Evolutionary conservation across 352 stramenopile species (phyloP).

Genomic region (Pythium utonaiense): DNA sequence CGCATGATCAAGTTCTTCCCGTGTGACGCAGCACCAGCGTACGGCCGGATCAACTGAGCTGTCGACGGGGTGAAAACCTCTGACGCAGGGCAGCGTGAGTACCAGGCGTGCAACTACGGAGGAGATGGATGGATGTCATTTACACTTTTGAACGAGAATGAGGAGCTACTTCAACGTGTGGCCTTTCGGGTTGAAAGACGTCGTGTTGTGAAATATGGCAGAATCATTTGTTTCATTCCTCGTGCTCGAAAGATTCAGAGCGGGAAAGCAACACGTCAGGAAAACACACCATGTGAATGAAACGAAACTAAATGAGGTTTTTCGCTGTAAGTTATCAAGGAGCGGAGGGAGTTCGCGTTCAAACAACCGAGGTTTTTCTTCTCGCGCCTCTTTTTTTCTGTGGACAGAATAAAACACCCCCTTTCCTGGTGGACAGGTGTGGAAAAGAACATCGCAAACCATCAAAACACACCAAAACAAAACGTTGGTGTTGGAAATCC

Average conservation of each 20-base stretch:
- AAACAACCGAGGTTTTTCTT: slow-evolving; percentile 1
- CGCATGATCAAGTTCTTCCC: slow-evolving; percentile 27
- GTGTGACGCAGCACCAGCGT: background rate
- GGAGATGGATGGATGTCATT: too few species aligned
- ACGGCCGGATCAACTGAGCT: background rate
- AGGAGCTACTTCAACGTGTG: background rate
- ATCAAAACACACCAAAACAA: background rate
- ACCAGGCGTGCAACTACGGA: too few species aligned
- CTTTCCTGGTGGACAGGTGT: background rate
- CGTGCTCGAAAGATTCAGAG: background rate
- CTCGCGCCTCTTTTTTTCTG: background rate
- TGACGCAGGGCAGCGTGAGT: too few species aligned
- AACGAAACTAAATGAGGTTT: background rate
- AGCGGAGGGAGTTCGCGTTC: background rate
- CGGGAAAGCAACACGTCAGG: background rate
- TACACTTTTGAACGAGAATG: background rate
- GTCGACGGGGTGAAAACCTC: too few species aligned
- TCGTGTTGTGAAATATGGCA: background rate
- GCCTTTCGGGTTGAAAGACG: background rate
- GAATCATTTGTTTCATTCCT: background rate
- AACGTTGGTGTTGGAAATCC: slow-evolving; percentile 9
- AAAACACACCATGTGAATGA: slow-evolving; percentile 3
- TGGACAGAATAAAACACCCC: slow-evolving; percentile 21
- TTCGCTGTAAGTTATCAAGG: background rate
- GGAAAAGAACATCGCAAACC: slow-evolving; percentile 26